Percentiles rank a stretch among this genome's conserved stretches.
Evolutionary conservation across 768 basidiomycete species (phyloP).

Genomic region (Hemileccinum rubropunctum): DNA sequence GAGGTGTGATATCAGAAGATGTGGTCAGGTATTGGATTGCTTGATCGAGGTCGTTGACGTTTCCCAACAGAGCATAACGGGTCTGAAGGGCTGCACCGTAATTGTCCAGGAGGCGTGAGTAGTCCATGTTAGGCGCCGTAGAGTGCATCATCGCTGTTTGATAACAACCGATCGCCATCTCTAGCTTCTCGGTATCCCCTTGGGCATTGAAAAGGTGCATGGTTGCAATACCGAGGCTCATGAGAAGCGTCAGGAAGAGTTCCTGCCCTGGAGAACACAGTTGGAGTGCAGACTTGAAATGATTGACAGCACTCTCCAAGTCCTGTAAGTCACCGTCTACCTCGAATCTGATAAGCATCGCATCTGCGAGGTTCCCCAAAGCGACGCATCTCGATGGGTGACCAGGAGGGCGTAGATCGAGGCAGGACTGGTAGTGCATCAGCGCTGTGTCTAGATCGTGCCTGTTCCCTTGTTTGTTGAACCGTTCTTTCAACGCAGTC

Average conservation of each 20-base stretch:
- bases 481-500: slow-evolving; percentile 17
- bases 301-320: slow-evolving; percentile 17
- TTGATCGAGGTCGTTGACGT: slow-evolving; percentile 20
- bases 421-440: slow-evolving; percentile 10
- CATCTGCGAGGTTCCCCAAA: slow-evolving; percentile 22
- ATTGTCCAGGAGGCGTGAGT: slow-evolving; percentile 19
- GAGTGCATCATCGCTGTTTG: slow-evolving; percentile 16
- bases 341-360: slow-evolving; percentile 23
- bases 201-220: slow-evolving; percentile 4
- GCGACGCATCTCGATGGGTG: slow-evolving; percentile 8
- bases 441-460: slow-evolving; percentile 21
- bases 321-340: slow-evolving; percentile 20
- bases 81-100: slow-evolving; percentile 17
- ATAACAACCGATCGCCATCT: slow-evolving; percentile 21
- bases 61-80: slow-evolving; percentile 13
- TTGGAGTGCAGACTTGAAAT: slow-evolving; percentile 15
- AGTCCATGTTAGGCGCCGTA: slow-evolving; percentile 9
- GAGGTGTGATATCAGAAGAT: slow-evolving; percentile 15
- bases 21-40: slow-evolving; percentile 20
- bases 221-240: slow-evolving; percentile 8
- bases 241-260: slow-evolving; percentile 11
- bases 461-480: slow-evolving; percentile 8
- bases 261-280: slow-evolving; percentile 14
- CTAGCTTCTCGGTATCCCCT: slow-evolving; percentile 15
- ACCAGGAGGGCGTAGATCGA: slow-evolving; percentile 22